phyloP scores from a whole-genome alignment of 169 alveolate species.

The Plasmodium billcollinsi region DNA sequence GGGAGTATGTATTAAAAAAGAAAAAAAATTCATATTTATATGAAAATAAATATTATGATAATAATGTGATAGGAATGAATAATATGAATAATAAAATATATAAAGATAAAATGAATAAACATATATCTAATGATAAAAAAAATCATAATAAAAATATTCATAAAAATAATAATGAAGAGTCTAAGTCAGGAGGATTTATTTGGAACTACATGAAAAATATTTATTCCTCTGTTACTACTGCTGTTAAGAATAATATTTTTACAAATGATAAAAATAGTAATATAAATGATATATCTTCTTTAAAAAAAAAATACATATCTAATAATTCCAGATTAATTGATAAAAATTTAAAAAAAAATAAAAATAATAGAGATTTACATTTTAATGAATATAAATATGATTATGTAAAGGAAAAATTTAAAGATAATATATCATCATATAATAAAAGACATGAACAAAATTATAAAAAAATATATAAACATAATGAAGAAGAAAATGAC shows the following conservation, averaged over 20 bases:
- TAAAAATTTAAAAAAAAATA: conserved; percentile 24
- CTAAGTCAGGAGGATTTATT: conserved; percentile 1
- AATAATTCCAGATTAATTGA: conserved; percentile 26
- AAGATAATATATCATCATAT: not conserved
- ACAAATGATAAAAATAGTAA: not conserved
- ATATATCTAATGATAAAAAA: too few relatives aligned
- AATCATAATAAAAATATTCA: not conserved
- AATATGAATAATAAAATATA: too few relatives aligned
- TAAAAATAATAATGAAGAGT: not conserved
- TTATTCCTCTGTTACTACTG: conserved; percentile 39
- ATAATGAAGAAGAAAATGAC: not conserved
- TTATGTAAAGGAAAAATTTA: not conserved
- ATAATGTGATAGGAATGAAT: too few relatives aligned
- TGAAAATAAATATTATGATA: too few relatives aligned
- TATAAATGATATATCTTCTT: not conserved
- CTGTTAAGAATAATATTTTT: conserved; percentile 54
- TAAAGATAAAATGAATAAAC: too few relatives aligned
- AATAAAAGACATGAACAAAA: conserved; percentile 1
- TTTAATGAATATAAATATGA: conserved; percentile 13
- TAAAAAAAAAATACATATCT: conserved; percentile 9
- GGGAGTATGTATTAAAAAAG: too few relatives aligned
- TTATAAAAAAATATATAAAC: not conserved
- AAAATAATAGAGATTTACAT: not conserved
- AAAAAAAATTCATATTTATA: too few relatives aligned
- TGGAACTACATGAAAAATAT: conserved; percentile 53